Percentiles rank a stretch among this genome's conserved stretches.
Conservation (phyloP, 2,329 filamentous ascomycete genomes). For the Apiospora pterosperma region DNA sequence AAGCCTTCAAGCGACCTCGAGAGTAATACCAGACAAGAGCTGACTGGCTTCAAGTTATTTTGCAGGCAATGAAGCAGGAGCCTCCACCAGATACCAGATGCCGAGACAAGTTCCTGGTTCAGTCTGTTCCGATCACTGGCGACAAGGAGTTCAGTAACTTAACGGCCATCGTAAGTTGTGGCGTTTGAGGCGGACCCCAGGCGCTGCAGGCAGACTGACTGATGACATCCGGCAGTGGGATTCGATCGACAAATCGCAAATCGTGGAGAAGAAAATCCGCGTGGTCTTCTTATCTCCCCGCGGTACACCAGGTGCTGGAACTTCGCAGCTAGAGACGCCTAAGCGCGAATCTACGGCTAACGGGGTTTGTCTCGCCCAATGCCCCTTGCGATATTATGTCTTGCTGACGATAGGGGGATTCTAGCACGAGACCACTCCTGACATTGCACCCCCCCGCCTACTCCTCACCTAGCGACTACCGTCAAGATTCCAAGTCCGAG, state of each 20-base stretch:
- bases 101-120: constrained; percentile 96
- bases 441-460: constrained; percentile 40
- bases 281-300: constrained; percentile 76
- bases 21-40: constrained; percentile 10
- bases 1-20: neutral
- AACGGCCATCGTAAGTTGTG: constrained; percentile 66
- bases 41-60: constrained; percentile 61
- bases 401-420: neutral
- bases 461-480: constrained; percentile 39
- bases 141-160: constrained; percentile 84
- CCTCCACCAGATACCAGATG: constrained; percentile 83
- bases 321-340: constrained; percentile 32
- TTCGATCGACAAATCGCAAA: constrained; percentile 70
- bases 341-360: constrained; percentile 36
- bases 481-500: constrained; percentile 27
- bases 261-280: constrained; percentile 94
- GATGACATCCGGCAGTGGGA: constrained; percentile 59
- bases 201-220: constrained; percentile 18
- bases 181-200: constrained; percentile 13
- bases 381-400: neutral
- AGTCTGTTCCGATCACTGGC: constrained; percentile 78
- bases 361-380: constrained; percentile 32
- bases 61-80: constrained; percentile 97
- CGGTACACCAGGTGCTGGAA: constrained; percentile 31
- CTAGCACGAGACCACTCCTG: constrained; percentile 39